Conservation (phyloP, 164 flowering plant genomes). For the Taxillus chinensis region DNA sequence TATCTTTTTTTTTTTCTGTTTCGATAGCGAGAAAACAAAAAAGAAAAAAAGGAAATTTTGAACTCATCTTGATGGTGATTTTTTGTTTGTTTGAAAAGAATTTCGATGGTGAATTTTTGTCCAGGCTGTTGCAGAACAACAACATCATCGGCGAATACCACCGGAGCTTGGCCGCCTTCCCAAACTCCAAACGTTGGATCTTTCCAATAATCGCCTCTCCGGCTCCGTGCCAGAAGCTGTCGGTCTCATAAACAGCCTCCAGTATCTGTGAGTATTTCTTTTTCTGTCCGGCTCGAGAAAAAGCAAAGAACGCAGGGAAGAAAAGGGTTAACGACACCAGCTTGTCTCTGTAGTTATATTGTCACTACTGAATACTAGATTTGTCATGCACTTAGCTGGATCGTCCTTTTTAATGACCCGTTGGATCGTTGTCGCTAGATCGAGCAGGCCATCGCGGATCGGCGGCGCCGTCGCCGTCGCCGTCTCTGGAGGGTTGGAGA, state of each 20-base stretch:
- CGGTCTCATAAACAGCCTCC: constrained; percentile 55
- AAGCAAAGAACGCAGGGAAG: not conserved
- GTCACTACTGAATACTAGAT: not conserved
- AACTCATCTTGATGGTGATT: no score
- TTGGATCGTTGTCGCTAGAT: no score
- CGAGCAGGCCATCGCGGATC: no score
- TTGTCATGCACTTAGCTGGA: no score
- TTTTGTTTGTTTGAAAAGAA: not conserved
- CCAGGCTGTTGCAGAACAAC: constrained; percentile 78
- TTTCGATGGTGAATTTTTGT: constrained; percentile 7
- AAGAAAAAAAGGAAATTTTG: no score
- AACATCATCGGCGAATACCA: constrained; percentile 82
- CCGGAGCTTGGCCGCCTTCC: constrained; percentile 55
- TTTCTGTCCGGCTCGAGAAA: constrained; percentile 10
- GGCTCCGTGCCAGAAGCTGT: constrained; percentile 51
- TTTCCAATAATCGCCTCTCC: constrained; percentile 64
- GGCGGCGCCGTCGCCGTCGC: no score
- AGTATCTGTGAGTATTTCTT: constrained; percentile 56
- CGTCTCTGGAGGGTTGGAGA: no score
- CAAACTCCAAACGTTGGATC: constrained; percentile 76
- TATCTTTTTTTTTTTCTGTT: no score
- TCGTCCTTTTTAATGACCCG: no score
- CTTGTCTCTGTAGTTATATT: not conserved
- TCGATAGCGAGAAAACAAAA: no score
- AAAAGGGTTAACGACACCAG: not conserved